A percentile compares a stretch with the other conserved stretches of the same genome.
These are phyloP conservation scores for Anthracocystis panici-leucophaei DNA, from an alignment of 1,284 basidiomycete genomes.

Conservation along the genomic window DNA sequence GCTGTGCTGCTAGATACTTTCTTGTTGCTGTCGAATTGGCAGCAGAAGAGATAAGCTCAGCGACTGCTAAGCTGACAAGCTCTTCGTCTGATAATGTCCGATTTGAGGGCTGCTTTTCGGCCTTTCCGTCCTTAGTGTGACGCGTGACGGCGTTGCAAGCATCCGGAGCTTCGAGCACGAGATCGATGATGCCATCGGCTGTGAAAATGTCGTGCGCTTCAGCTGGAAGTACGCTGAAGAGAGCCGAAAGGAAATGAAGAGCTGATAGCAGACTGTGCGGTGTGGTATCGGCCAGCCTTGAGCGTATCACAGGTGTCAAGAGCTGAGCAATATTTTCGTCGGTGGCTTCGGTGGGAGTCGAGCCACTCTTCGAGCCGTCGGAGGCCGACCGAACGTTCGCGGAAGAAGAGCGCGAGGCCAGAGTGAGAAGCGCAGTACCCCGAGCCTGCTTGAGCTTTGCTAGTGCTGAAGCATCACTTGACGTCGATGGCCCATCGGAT, in stretches of 20 bases:
- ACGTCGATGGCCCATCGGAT: slow-evolving; percentile 4
- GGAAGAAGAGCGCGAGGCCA: slow-evolving; percentile 36
- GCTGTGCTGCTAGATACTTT: slow-evolving; percentile 36
- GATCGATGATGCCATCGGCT: slow-evolving; percentile 34
- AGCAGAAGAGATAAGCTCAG: slow-evolving; percentile 42
- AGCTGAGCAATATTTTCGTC: slow-evolving; percentile 41
- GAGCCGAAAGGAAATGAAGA: slow-evolving; percentile 35
- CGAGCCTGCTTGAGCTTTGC: slow-evolving; percentile 25
- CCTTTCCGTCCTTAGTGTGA: not conserved
- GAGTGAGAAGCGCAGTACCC: slow-evolving; percentile 31
- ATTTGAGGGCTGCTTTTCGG: not conserved
- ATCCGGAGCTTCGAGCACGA: slow-evolving; percentile 36
- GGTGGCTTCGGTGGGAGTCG: not conserved
- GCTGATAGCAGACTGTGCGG: slow-evolving; percentile 41
- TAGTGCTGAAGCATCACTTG: not conserved
- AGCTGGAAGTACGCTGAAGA: slow-evolving; percentile 30
- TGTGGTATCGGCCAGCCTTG: slow-evolving; percentile 40
- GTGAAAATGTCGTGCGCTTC: slow-evolving; percentile 42
- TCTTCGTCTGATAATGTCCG: slow-evolving; percentile 19
- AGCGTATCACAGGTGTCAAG: slow-evolving; percentile 37
- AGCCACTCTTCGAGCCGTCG: not conserved
- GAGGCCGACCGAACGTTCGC: slow-evolving; percentile 5
- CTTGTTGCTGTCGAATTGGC: slow-evolving; percentile 28
- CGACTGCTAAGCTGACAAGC: slow-evolving; percentile 26
- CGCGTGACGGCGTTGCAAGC: slow-evolving; percentile 24